Evolutionary conservation across 148 eudicot species (phyloP), one percentile per base, ranked within the genome.

Genomic region (Rhododendron vialii): DNA sequence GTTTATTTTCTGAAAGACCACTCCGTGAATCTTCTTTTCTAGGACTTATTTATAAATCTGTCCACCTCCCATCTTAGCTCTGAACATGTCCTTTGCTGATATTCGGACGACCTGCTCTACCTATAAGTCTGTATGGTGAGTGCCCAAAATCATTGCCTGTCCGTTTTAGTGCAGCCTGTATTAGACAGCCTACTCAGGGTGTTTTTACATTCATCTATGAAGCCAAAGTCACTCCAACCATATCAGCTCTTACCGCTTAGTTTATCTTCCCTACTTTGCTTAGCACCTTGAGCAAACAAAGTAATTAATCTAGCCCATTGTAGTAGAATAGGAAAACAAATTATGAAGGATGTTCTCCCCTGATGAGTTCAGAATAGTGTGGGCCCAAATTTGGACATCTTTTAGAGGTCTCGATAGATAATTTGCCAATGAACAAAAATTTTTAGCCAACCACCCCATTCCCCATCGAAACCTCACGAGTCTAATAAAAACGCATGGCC

Each of bases 191-290:
- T 81, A 53, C 30, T 55, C n/a, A 1, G 20, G 28, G 69, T 81
- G 69, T 20, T 81, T 20, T 22, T 47, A 20, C 10, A 14, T 80
- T 51, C 65, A 5, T 80, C 13, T 50, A 80, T 80, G 38, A 26
- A 48, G 82, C 82, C 14, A 53, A 13, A 26, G 82, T 35, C 30
- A 33, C 33, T 81, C 83, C 59, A 81, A 81, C 69, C 69, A 53
- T 36, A 81, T 33, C 45, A 81, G 47, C 57, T 57, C 26, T 67
- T 20, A 20, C 38, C 11, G 55, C 63, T 26, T 80, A 28, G 41
- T 80, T 50, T 50, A 51, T 81, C 38, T 79, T 26, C 59, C 38
- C 36, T 47, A 79, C 24, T 8, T 33, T 28, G 67, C 65, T 33
- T 81, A 81, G 67, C 65, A 51, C 83, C 59, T 80, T 24, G 14